phyloP scores from a whole-genome alignment of 2,329 filamentous ascomycete genomes.

The Pyrenophora seminiperda region DNA sequence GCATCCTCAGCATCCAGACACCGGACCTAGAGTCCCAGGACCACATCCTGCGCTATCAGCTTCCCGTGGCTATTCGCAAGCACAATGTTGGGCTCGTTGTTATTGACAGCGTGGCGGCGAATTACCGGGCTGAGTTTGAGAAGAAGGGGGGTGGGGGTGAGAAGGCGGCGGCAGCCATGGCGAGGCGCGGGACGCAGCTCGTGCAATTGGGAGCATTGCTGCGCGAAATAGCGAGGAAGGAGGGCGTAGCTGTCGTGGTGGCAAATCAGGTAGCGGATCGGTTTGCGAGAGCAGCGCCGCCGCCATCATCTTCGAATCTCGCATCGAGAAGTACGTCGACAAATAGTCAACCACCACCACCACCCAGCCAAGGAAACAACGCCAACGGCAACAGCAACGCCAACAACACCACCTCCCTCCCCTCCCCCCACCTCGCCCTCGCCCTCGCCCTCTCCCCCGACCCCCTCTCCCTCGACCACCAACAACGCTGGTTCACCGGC shows the following conservation, averaged over 20 bases:
- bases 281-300: constrained; percentile 57
- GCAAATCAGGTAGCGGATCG: constrained; percentile 96
- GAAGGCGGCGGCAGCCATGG: constrained; percentile 62
- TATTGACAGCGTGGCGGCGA: constrained; percentile 90
- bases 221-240: constrained; percentile 72
- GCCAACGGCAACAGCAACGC: constrained; percentile 17
- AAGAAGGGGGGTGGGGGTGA: no score
- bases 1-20: constrained; percentile 79
- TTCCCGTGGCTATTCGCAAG: constrained; percentile 79
- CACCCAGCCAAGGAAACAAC: constrained; percentile 35
- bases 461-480: constrained; percentile 78
- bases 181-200: constrained; percentile 76
- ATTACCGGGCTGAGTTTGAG: constrained; percentile 91
- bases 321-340: constrained; percentile 31
- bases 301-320: constrained; percentile 29
- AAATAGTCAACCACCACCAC: constrained; percentile 17
- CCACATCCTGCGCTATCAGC: constrained; percentile 90
- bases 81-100: constrained; percentile 81
- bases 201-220: constrained; percentile 76
- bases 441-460: constrained; percentile 51
- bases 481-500: constrained; percentile 93
- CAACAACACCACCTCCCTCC: constrained; percentile 23
- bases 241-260: constrained; percentile 83
- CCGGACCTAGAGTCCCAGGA: constrained; percentile 94
- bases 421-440: constrained; percentile 21